Percentiles rank a stretch among this genome's conserved stretches.
Evolutionary conservation across 306 rosid genomes (phyloP).

Genomic region (Cucumis hystrix): DNA sequence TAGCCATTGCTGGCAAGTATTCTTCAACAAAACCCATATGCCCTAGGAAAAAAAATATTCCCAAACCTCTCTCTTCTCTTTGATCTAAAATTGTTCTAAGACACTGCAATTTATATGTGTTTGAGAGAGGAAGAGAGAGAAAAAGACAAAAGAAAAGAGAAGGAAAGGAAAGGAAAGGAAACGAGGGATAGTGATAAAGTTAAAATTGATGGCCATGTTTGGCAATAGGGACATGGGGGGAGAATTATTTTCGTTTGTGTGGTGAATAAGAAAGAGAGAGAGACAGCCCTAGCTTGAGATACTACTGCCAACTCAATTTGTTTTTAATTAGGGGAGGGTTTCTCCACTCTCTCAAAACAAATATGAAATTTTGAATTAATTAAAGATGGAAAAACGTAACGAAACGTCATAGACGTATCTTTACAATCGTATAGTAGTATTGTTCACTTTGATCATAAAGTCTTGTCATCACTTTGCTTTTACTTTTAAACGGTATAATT

Average conservation of each 20-base stretch:
- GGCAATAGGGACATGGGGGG: background rate
- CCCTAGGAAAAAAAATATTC: background rate
- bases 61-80: background rate
- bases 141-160: no score
- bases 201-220: background rate
- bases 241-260: background rate
- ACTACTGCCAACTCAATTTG: background rate
- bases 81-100: background rate
- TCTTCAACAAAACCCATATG: slow-evolving; percentile 25
- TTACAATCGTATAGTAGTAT: no score
- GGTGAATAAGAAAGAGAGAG: background rate
- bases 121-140: no score
- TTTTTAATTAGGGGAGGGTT: background rate
- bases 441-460: no score
- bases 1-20: slow-evolving; percentile 29
- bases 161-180: no score
- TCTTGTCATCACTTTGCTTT: no score
- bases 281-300: background rate
- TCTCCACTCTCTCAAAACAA: background rate
- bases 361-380: background rate
- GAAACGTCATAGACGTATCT: no score
- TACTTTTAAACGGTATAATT: no score
- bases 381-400: no score
- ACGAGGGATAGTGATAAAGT: no score
- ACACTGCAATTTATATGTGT: background rate